Base-by-base conservation (phyloP, 352 stramenopile genomes). In the Globisporangium parvum region DNA sequence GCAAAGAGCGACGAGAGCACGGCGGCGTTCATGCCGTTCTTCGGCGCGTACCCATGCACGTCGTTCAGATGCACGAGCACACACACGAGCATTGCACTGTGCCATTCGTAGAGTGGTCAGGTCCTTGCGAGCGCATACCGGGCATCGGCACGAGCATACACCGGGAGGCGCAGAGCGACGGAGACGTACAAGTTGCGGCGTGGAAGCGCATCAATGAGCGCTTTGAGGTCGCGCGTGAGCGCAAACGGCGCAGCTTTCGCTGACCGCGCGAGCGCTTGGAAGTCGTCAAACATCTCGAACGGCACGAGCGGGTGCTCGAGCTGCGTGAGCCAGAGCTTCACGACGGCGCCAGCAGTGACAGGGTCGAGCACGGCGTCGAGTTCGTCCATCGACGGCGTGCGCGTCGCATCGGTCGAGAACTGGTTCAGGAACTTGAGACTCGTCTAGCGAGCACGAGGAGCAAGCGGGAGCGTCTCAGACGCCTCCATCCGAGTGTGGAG, bases 11-110 rank as follows among this genome's bases (percentile, higher is more conserved):
- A 46, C 2, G 82, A 67, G 14, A 93, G 76, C 42, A 62, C 47
- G 5, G 69, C 59, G 15, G 82, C 78, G 59, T 86, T 69, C 75
- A 93, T 87, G 35, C 55, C 60, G 66, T 93, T 93, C 60, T 87
- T 77, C 26, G 74, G 74, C n/a, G 74, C 67, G 60, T 93, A 93
- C 37, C 73, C 77, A 48, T 80, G 85, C 42, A 93, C 77, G 57
- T 93, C 82, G 63, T 93, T 93, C 51, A 90, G 53, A 52, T 93
- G 82, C 62, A 86, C 88, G 24, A 93, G 73, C 55, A 93, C 54
- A 47, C 77, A 90, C 28, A 75, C 80, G 17, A 93, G 51, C 73
- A 86, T 88, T 8, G 68, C 71, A 39, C 79, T 89, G 14, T 17
- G 11, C 2, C n/a, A n/a, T n/a, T n/a, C n/a, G n/a, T n/a, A n/a